A percentile compares a stretch with the other conserved stretches of the same genome.
phyloP scores from a whole-genome alignment of 768 basidiomycete genomes.

The Kwoniella botswanensis region DNA sequence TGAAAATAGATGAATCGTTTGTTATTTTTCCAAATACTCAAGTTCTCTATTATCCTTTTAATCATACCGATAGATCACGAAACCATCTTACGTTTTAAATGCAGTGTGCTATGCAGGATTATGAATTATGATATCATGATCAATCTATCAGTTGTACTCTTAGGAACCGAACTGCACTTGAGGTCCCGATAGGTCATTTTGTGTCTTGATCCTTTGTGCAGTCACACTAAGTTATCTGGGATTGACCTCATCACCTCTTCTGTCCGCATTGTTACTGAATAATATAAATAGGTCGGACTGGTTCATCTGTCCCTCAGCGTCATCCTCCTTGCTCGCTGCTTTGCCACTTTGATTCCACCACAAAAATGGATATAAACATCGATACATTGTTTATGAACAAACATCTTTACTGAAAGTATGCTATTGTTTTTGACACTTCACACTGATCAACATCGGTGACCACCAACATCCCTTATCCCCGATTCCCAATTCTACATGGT shows the following conservation, averaged over 20 bases:
- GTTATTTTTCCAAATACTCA: not conserved
- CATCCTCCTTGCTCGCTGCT: not conserved
- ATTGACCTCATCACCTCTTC: not conserved
- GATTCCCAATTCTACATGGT: not conserved
- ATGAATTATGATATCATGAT: no score
- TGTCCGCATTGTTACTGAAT: not conserved
- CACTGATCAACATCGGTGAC: not conserved
- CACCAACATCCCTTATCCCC: not conserved
- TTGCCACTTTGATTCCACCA: not conserved
- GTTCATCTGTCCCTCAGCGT: not conserved
- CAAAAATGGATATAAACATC: conserved; percentile 8
- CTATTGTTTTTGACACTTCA: conserved; percentile 7
- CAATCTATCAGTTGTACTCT: no score
- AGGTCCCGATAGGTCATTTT: conserved; percentile 20
- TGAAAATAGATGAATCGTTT: not conserved
- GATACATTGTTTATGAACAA: conserved; percentile 17
- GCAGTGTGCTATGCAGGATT: not conserved
- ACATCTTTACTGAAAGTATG: not conserved
- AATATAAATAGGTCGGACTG: conserved; percentile 1
- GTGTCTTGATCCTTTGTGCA: not conserved
- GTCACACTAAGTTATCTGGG: not conserved
- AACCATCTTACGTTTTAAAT: not conserved
- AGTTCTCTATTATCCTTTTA: not conserved
- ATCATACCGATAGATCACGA: not conserved
- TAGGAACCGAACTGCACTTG: not conserved